Conservation (phyloP, 176 grass and related monocot species). For the Lolium perenne region DNA sequence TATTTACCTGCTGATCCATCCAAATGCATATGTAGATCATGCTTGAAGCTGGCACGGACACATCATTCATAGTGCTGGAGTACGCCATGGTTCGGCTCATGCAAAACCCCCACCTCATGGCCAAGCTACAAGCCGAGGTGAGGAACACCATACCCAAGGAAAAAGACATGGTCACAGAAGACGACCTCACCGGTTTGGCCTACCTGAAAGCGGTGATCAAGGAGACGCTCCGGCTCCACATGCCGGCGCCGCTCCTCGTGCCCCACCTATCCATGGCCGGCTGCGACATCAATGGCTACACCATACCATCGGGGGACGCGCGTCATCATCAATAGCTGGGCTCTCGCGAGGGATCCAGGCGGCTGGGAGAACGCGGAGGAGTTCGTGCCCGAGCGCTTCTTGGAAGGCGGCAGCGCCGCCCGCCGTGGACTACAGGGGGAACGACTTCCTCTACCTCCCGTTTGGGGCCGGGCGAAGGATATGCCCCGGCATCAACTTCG, state of each 20-base stretch:
- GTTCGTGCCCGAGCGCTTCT: constrained; percentile 44
- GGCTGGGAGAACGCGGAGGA: constrained; percentile 23
- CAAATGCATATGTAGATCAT: no score
- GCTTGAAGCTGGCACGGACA: constrained; percentile 51
- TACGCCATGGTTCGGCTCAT: constrained; percentile 40
- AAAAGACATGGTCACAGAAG: not conserved
- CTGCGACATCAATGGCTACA: constrained; percentile 42
- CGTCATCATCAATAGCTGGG: not conserved
- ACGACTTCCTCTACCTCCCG: not conserved
- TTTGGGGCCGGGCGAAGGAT: not conserved
- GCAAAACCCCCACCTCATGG: not conserved
- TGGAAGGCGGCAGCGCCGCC: not conserved
- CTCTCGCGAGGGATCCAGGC: constrained; percentile 27
- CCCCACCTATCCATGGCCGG: constrained; percentile 39
- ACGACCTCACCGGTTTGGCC: not conserved
- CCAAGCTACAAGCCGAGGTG: not conserved
- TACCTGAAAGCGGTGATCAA: constrained; percentile 10
- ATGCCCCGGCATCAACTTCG: not conserved
- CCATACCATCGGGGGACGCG: constrained; percentile 26
- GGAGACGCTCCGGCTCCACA: constrained; percentile 28
- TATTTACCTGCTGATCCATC: no score
- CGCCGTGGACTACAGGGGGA: not conserved
- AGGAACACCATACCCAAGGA: not conserved
- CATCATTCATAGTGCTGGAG: constrained; percentile 45
- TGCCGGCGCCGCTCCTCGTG: constrained; percentile 41